These are phyloP conservation scores for Leishmania martiniquensis DNA, from an alignment of 208 protist species.

Conservation along the genomic window DNA sequence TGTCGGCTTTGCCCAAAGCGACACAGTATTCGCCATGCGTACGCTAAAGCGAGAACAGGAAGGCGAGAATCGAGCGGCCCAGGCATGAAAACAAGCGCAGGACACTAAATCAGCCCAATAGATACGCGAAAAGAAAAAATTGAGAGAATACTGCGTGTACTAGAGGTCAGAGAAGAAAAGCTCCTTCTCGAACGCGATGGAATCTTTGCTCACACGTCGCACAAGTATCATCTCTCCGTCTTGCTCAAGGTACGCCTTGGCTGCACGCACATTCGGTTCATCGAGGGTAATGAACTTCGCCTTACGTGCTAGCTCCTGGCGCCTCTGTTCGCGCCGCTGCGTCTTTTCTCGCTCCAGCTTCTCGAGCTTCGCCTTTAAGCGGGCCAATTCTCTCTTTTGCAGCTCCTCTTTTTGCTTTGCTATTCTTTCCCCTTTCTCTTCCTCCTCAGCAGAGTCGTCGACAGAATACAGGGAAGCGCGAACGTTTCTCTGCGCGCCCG, in stretches of 20 bases:
- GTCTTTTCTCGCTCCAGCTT: constrained; percentile 39
- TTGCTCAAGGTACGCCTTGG: constrained; percentile 31
- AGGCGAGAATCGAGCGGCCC: not conserved
- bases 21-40: not conserved
- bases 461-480: constrained; percentile 23
- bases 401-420: constrained; percentile 35
- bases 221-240: constrained; percentile 85
- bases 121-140: not conserved
- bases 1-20: not conserved
- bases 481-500: constrained; percentile 4
- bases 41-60: constrained; percentile 5
- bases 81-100: constrained; percentile 2
- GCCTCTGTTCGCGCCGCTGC: constrained; percentile 38
- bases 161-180: constrained; percentile 53
- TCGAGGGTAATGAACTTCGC: constrained; percentile 49
- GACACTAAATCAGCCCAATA: not conserved
- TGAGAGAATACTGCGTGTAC: not conserved
- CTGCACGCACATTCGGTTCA: constrained; percentile 42
- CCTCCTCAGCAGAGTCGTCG: constrained; percentile 61
- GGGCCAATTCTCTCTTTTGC: constrained; percentile 41
- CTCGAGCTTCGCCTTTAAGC: constrained; percentile 40
- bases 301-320: constrained; percentile 47
- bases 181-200: constrained; percentile 70
- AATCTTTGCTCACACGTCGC: constrained; percentile 51
- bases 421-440: constrained; percentile 37